These are phyloP conservation scores for Beauveria sp. DNA, from an alignment of 2,329 filamentous ascomycete species.

Conservation along the genomic window DNA sequence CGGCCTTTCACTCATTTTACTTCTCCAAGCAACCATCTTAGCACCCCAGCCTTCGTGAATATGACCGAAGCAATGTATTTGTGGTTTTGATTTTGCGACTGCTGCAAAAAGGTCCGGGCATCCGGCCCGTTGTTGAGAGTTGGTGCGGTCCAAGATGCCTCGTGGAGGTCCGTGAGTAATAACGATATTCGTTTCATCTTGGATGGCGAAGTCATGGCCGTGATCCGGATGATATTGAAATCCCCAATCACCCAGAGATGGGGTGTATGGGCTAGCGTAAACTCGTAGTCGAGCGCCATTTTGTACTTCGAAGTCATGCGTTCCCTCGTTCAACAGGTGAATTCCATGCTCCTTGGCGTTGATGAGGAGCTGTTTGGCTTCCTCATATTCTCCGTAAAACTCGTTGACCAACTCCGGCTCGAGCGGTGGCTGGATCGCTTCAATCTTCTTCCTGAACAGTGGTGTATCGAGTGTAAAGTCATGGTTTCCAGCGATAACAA, in stretches of 20 bases:
- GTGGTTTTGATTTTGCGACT: conserved; percentile 22
- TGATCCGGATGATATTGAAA: conserved; percentile 33
- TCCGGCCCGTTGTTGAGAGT: conserved; percentile 20
- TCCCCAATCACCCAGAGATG: conserved; percentile 29
- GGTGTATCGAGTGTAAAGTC: conserved; percentile 35
- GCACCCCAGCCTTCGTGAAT: conserved; percentile 28
- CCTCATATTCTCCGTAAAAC: conserved; percentile 30
- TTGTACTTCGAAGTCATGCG: conserved; percentile 27
- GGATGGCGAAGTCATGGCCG: conserved; percentile 21
- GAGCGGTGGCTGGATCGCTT: conserved; percentile 9
- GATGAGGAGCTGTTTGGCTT: conserved; percentile 23
- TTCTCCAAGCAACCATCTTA: conserved; percentile 40
- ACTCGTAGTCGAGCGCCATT: conserved; percentile 35
- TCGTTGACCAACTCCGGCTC: conserved; percentile 14
- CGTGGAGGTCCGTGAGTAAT: conserved; percentile 29
- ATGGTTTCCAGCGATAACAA: conserved; percentile 45
- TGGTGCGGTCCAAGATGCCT: conserved; percentile 34
- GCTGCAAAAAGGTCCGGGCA: conserved; percentile 25
- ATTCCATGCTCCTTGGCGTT: conserved; percentile 23
- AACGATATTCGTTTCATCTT: conserved; percentile 21
- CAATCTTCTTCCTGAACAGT: conserved; percentile 25
- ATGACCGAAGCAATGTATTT: conserved; percentile 31
- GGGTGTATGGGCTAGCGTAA: conserved; percentile 40
- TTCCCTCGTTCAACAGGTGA: conserved; percentile 35
- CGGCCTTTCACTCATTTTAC: conserved; percentile 18